These are phyloP conservation scores for Moricandia moricandioides DNA, from an alignment of 345 rosid species.

Conservation along the genomic window DNA sequence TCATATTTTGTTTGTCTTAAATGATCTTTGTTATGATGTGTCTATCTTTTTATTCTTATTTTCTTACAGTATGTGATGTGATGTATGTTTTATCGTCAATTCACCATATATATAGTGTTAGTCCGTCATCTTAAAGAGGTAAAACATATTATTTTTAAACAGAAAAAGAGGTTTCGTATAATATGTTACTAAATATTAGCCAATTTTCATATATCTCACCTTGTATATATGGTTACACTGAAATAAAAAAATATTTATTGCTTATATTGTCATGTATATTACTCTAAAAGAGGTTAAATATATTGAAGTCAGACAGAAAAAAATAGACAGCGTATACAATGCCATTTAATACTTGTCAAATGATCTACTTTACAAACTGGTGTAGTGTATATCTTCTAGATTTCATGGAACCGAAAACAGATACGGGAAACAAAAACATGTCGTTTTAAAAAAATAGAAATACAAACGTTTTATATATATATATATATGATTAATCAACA, in stretches of 20 bases:
- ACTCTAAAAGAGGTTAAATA: neutral
- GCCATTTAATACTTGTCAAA: neutral
- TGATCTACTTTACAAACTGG: neutral
- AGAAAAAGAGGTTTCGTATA: neutral
- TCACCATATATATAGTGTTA: neutral
- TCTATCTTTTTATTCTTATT: neutral
- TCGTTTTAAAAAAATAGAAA: too few relatives aligned
- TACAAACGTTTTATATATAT: neutral
- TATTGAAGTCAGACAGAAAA: neutral
- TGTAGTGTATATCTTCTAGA: neutral
- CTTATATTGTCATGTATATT: neutral
- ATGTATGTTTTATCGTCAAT: neutral
- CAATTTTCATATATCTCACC: neutral
- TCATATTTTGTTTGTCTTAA: slow-evolving; percentile 19
- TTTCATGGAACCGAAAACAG: neutral
- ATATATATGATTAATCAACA: too few relatives aligned
- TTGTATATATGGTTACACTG: too few relatives aligned
- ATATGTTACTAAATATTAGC: neutral
- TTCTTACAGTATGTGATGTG: neutral
- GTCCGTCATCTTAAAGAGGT: neutral
- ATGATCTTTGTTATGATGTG: neutral
- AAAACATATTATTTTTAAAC: neutral
- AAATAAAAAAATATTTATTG: too few relatives aligned
- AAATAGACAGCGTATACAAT: neutral
- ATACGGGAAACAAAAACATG: neutral